A percentile compares a stretch with the other conserved stretches of the same genome.
phyloP scores from a whole-genome alignment of 805 yeast species.

The Torulaspora delbrueckii region DNA sequence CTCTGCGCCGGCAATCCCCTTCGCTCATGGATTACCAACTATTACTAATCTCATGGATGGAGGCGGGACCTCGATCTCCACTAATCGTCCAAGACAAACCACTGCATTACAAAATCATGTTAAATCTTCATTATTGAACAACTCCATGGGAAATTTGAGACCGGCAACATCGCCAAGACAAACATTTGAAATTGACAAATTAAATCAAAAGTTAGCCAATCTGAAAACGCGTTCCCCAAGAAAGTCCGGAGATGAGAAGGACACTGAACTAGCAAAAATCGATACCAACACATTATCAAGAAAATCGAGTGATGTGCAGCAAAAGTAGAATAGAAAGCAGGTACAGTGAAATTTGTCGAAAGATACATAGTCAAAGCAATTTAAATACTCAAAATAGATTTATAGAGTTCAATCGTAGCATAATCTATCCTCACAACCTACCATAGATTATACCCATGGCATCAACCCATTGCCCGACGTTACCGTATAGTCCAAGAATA shows the following conservation, averaged over 20 bases:
- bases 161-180: slow-evolving; percentile 12
- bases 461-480: slow-evolving; percentile 63
- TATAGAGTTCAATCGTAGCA: neutral
- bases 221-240: slow-evolving; percentile 16
- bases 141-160: slow-evolving; percentile 3
- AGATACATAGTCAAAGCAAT: neutral
- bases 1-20: slow-evolving; percentile 6
- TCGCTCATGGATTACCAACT: slow-evolving; percentile 4
- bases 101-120: slow-evolving; percentile 4
- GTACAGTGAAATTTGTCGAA: neutral
- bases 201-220: slow-evolving; percentile 33
- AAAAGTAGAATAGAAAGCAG: neutral
- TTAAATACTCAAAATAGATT: neutral
- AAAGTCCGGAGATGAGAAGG: slow-evolving; percentile 6
- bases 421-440: neutral
- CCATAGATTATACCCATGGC: slow-evolving; percentile 67
- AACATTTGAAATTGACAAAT: slow-evolving; percentile 27
- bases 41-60: slow-evolving; percentile 10
- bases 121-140: slow-evolving; percentile 13
- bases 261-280: slow-evolving; percentile 1
- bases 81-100: slow-evolving; percentile 13
- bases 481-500: slow-evolving; percentile 70
- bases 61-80: slow-evolving; percentile 16
- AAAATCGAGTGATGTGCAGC: neutral
- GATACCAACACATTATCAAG: slow-evolving; percentile 3